Conservation (phyloP, 1,284 basidiomycete genomes). For the Rhodotorula sp. region DNA sequence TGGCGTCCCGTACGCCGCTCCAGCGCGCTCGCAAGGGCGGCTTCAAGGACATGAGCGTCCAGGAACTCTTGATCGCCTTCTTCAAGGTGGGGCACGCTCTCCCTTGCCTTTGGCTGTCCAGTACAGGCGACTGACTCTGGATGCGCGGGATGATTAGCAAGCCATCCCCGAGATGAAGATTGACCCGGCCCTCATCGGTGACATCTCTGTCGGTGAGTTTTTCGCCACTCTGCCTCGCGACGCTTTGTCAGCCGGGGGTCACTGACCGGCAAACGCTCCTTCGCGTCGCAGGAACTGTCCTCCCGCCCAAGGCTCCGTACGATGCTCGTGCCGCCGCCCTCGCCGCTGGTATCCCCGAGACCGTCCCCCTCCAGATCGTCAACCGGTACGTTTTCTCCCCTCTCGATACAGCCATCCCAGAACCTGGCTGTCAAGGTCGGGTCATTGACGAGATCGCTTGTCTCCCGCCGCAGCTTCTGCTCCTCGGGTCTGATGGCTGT, state of each 20-base stretch:
- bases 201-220: conserved; percentile 64
- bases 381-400: conserved; percentile 71
- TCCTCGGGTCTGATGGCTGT: conserved; percentile 51
- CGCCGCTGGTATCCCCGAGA: conserved; percentile 75
- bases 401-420: neutral
- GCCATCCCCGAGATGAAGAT: conserved; percentile 62
- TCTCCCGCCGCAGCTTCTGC: conserved; percentile 41
- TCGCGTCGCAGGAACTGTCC: conserved; percentile 46
- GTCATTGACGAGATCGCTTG: conserved; percentile 63
- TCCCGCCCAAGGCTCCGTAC: conserved; percentile 39
- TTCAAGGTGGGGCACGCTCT: conserved; percentile 58
- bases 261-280: too few species aligned
- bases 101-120: conserved; percentile 23
- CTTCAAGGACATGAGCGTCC: conserved; percentile 67
- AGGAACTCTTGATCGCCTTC: conserved; percentile 71
- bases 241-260: neutral
- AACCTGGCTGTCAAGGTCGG: neutral
- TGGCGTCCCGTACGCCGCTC: conserved; percentile 70
- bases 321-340: conserved; percentile 70
- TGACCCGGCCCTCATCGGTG: conserved; percentile 67
- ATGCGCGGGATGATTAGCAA: conserved; percentile 53
- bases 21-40: conserved; percentile 71
- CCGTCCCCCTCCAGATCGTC: conserved; percentile 68
- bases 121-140: conserved; percentile 18
- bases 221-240: neutral